Conservation (phyloP, 1,139 yeast species). For the Hyphopichia wangnamkhiaoensis region DNA sequence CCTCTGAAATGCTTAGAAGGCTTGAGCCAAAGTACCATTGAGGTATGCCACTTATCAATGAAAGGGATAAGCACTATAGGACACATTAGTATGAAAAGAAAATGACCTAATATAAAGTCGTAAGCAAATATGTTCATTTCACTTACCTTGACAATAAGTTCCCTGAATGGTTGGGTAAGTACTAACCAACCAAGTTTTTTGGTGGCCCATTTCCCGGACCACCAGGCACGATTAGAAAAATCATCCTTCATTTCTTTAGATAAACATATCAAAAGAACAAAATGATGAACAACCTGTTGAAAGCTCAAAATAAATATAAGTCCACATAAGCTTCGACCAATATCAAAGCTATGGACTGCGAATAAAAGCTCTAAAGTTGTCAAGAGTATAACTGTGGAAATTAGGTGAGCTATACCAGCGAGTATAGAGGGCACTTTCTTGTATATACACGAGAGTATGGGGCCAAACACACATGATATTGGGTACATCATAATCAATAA, state of each 20-base stretch:
- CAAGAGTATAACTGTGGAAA: constrained; percentile 55
- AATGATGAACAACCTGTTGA: constrained; percentile 51
- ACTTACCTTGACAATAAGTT: constrained; percentile 62
- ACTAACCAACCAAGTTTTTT: constrained; percentile 61
- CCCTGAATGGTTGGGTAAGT: constrained; percentile 69
- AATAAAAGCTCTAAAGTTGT: constrained; percentile 60
- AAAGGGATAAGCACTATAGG: constrained; percentile 71
- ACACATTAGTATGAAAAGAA: constrained; percentile 56
- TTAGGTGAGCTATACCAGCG: constrained; percentile 53
- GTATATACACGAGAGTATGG: constrained; percentile 41
- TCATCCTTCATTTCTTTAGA: constrained; percentile 64
- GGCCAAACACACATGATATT: constrained; percentile 51
- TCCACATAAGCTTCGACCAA: constrained; percentile 58
- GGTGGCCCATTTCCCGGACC: constrained; percentile 78
- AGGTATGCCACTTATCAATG: constrained; percentile 41
- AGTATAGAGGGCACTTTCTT: constrained; percentile 35
- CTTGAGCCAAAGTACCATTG: constrained; percentile 39
- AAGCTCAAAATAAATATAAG: constrained; percentile 54
- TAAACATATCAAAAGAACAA: constrained; percentile 47
- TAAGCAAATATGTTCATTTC: constrained; percentile 71
- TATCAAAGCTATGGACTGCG: constrained; percentile 64
- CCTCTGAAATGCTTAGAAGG: constrained; percentile 28
- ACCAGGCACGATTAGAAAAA: constrained; percentile 70
- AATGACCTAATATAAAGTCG: constrained; percentile 72
- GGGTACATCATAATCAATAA: constrained; percentile 44